Evolutionary conservation across 2,329 filamentous ascomycete genomes (phyloP).

Genomic region (Xylaria sp.): DNA sequence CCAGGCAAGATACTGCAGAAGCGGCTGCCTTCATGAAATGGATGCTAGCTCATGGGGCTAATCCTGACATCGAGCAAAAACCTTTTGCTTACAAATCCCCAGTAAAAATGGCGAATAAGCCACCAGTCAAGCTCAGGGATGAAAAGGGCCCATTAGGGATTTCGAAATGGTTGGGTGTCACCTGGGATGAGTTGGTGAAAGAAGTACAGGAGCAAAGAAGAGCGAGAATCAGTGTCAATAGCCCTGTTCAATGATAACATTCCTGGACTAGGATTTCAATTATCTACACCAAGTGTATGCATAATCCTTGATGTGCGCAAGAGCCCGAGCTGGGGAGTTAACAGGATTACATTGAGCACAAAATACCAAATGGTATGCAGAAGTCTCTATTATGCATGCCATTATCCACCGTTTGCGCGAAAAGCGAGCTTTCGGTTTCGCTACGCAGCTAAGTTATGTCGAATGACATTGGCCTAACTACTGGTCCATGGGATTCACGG

Average conservation of each 20-base stretch:
- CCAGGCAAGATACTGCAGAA: not conserved
- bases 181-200: slow-evolving; percentile 22
- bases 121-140: not conserved
- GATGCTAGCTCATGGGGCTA: not conserved
- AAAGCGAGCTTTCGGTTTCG: too few species aligned
- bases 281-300: too few species aligned
- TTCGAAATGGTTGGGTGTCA: slow-evolving; percentile 24
- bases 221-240: not conserved
- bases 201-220: slow-evolving; percentile 30
- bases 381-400: too few species aligned
- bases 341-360: too few species aligned
- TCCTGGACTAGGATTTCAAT: not conserved
- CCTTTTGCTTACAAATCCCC: too few species aligned
- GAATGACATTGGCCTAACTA: not conserved
- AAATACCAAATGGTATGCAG: too few species aligned
- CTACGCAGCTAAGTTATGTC: too few species aligned
- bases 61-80: not conserved
- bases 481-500: not conserved
- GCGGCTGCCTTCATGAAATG: not conserved
- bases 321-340: too few species aligned
- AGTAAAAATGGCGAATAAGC: not conserved
- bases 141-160: slow-evolving; percentile 15
- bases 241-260: too few species aligned
- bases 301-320: too few species aligned
- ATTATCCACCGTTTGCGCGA: too few species aligned